Evolutionary conservation across 2,329 filamentous ascomycete genomes (phyloP).

Genomic region (Aureobasidium lini): DNA sequence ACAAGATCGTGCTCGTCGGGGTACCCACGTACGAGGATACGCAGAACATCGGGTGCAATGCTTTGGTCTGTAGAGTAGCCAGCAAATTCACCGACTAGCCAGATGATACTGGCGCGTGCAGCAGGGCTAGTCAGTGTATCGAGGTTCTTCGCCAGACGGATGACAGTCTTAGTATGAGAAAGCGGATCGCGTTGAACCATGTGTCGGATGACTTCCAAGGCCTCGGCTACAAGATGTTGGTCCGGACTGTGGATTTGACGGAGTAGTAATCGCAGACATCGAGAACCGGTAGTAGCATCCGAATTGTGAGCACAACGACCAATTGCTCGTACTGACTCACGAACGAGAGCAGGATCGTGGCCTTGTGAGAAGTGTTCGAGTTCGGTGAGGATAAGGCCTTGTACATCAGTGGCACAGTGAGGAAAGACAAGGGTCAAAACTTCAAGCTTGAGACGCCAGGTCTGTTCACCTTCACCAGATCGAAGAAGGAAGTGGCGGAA

Average conservation of each 20-base stretch:
- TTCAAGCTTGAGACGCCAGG: conserved; percentile 90
- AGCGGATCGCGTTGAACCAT: conserved; percentile 85
- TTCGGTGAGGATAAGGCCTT: conserved; percentile 83
- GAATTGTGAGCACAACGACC: conserved; percentile 78
- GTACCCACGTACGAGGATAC: conserved; percentile 82
- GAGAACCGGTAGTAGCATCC: conserved; percentile 59
- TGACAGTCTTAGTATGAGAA: conserved; percentile 75
- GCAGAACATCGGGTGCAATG: conserved; percentile 84
- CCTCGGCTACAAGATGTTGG: conserved; percentile 81
- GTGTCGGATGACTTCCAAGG: conserved; percentile 88
- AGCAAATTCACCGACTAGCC: conserved; percentile 92
- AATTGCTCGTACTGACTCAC: conserved; percentile 85
- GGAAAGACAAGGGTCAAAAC: conserved; percentile 86
- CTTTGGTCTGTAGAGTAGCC: conserved; percentile 74
- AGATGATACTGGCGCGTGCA: conserved; percentile 89
- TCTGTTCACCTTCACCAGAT: conserved; percentile 66
- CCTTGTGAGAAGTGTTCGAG: conserved; percentile 84
- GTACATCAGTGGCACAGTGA: conserved; percentile 64
- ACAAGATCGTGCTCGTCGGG: conserved; percentile 74
- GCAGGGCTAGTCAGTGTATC: conserved; percentile 82
- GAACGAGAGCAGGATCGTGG: conserved; percentile 67
- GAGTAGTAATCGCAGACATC: conserved; percentile 76
- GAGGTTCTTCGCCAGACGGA: conserved; percentile 82
- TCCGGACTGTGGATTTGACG: conserved; percentile 84
- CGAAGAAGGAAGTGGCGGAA: conserved; percentile 83